Evolutionary conservation across 2,329 filamentous ascomycete species (phyloP).

Genomic region (Bretziella fagacearum): DNA sequence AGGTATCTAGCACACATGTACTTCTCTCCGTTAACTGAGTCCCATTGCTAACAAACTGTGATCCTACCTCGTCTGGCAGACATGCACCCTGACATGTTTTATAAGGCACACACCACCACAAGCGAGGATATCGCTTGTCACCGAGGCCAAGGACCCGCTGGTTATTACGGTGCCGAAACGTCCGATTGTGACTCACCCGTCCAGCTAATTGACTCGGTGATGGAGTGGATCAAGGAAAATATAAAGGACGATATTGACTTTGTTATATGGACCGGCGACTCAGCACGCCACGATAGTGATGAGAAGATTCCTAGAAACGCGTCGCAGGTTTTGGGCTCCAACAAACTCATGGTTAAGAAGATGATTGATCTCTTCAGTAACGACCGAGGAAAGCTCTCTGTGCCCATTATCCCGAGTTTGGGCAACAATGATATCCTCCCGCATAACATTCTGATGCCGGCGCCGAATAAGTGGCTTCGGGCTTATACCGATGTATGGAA

Average conservation of each 20-base stretch:
- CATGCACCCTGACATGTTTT: slow-evolving; percentile 79
- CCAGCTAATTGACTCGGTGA: slow-evolving; percentile 69
- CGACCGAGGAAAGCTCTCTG: slow-evolving; percentile 36
- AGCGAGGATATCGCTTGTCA: slow-evolving; percentile 59
- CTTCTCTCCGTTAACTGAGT: slow-evolving; percentile 13
- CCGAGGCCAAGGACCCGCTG: slow-evolving; percentile 56
- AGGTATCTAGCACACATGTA: slow-evolving; percentile 34
- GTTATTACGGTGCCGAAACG: slow-evolving; percentile 67
- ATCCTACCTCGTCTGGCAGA: slow-evolving; percentile 37
- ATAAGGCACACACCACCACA: slow-evolving; percentile 61
- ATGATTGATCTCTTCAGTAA: slow-evolving; percentile 57
- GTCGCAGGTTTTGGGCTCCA: slow-evolving; percentile 60
- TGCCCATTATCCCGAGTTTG: slow-evolving; percentile 78
- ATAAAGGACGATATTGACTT: slow-evolving; percentile 71
- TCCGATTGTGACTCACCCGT: slow-evolving; percentile 78
- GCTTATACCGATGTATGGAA: slow-evolving; percentile 65
- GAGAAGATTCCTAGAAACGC: slow-evolving; percentile 59
- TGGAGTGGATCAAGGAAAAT: slow-evolving; percentile 70
- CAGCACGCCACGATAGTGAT: slow-evolving; percentile 76
- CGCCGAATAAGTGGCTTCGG: slow-evolving; percentile 74
- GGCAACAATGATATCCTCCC: slow-evolving; percentile 97
- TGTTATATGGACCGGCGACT: slow-evolving; percentile 85
- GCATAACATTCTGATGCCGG: slow-evolving; percentile 77
- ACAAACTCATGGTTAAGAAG: slow-evolving; percentile 57
- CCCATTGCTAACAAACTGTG: not conserved